Conservation (phyloP, 2,329 filamentous ascomycete genomes). For the Monosporascus sp. region DNA sequence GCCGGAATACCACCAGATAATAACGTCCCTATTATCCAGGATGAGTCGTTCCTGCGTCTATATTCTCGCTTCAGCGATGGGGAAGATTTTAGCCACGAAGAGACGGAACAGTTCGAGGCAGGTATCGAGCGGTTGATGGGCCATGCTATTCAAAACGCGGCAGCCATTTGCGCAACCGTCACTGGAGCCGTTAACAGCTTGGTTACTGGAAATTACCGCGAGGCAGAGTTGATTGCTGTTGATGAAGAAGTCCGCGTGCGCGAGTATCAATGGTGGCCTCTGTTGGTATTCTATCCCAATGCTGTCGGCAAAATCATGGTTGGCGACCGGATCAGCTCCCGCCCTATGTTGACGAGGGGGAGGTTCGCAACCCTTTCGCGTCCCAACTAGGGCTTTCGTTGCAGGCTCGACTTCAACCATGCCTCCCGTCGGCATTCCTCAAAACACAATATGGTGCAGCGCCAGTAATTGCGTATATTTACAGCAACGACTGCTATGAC, state of each 20-base stretch:
- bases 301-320: slow-evolving; percentile 2
- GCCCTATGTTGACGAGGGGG: neutral
- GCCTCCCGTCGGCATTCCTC: neutral
- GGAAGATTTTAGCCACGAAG: neutral
- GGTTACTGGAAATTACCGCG: neutral
- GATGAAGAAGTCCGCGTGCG: neutral
- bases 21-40: neutral
- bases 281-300: neutral
- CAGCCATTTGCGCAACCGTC: slow-evolving; percentile 1
- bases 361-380: neutral
- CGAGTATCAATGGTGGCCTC: slow-evolving; percentile 2
- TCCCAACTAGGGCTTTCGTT: neutral
- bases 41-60: neutral
- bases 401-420: neutral
- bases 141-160: neutral
- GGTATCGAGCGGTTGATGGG: neutral
- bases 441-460: neutral
- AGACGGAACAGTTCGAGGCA: neutral
- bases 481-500: neutral
- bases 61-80: neutral
- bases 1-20: neutral
- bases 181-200: neutral
- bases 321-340: neutral
- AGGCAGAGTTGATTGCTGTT: neutral
- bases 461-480: neutral